These are phyloP conservation scores for Salvia rosmarinus DNA, from an alignment of 257 asterid species.

Conservation along the genomic window DNA sequence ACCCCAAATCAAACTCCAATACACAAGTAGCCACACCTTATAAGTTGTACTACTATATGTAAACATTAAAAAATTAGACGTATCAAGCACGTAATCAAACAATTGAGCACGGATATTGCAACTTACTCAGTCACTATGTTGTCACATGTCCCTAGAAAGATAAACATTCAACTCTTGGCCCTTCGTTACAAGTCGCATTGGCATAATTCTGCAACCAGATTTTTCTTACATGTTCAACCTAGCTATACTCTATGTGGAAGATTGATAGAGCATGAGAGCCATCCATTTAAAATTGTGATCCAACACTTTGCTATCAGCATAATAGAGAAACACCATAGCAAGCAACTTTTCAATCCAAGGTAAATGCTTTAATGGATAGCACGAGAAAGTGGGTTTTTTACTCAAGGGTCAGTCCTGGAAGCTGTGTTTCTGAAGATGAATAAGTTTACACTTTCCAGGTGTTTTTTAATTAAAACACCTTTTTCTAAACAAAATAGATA, in stretches of 20 bases:
- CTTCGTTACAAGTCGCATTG: constrained; percentile 9
- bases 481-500: too few relatives aligned
- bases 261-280: neutral
- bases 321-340: neutral
- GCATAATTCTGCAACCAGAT: neutral
- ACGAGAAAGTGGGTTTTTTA: neutral
- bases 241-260: constrained; percentile 4
- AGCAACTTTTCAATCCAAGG: neutral
- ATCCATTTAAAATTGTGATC: neutral
- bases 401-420: neutral
- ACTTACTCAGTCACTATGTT: neutral
- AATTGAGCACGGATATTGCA: neutral
- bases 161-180: neutral
- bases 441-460: neutral
- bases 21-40: constrained; percentile 2
- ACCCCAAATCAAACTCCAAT: neutral
- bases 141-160: neutral
- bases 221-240: constrained; percentile 4
- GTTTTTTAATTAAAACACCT: neutral
- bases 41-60: neutral
- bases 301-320: neutral
- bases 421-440: neutral
- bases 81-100: neutral
- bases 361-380: neutral
- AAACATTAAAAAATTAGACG: constrained; percentile 4